These are phyloP conservation scores for Colletotrichum lindemuthianum DNA, from an alignment of 2,329 filamentous ascomycete genomes.

Conservation along the genomic window DNA sequence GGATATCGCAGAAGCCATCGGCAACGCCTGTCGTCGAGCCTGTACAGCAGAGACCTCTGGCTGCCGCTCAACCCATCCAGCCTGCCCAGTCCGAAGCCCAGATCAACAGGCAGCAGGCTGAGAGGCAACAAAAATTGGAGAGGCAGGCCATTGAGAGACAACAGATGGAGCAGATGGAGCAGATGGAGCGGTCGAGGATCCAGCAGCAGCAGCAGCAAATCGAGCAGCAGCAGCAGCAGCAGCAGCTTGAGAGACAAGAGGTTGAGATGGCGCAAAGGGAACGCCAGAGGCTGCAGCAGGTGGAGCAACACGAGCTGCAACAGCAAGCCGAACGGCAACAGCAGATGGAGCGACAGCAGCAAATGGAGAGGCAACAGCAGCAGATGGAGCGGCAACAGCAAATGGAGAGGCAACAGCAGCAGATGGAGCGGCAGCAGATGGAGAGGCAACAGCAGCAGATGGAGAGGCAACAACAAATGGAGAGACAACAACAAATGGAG, in stretches of 20 bases:
- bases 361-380: slow-evolving; percentile 34
- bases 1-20: slow-evolving; percentile 53
- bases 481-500: slow-evolving; percentile 36
- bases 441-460: slow-evolving; percentile 57
- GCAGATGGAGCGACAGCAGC: slow-evolving; percentile 38
- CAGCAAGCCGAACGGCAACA: no score
- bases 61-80: slow-evolving; percentile 48
- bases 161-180: slow-evolving; percentile 38
- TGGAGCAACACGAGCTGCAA: slow-evolving; percentile 59
- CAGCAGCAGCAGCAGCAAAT: slow-evolving; percentile 37
- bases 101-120: slow-evolving; percentile 41
- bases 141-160: slow-evolving; percentile 40
- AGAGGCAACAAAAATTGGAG: slow-evolving; percentile 40
- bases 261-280: slow-evolving; percentile 44
- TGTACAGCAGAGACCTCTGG: slow-evolving; percentile 47
- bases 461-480: slow-evolving; percentile 24
- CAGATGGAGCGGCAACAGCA: slow-evolving; percentile 29
- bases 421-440: slow-evolving; percentile 41
- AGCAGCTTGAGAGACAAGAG: slow-evolving; percentile 29
- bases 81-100: slow-evolving; percentile 45
- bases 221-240: slow-evolving; percentile 39
- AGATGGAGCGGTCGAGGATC: slow-evolving; percentile 40
- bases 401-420: slow-evolving; percentile 44
- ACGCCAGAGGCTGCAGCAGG: slow-evolving; percentile 36
- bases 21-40: slow-evolving; percentile 46